Evolutionary conservation across 257 asterid genomes (phyloP).

Genomic region (Anisodus tanguticus): DNA sequence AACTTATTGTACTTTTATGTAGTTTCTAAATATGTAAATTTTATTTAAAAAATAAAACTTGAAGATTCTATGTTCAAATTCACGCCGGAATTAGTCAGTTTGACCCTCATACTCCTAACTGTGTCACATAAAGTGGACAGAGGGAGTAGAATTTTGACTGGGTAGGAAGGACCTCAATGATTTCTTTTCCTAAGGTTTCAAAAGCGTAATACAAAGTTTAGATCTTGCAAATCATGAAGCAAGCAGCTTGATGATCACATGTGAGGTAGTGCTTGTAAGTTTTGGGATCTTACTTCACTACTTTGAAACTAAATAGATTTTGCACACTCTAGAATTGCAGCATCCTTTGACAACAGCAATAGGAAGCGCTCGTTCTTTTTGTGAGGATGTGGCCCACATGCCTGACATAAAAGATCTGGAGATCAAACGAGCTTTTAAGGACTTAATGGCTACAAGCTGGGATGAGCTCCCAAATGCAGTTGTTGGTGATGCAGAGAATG

Average conservation of each 20-base stretch:
- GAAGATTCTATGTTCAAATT: no score
- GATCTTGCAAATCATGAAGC: neutral
- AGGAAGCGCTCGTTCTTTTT: constrained; percentile 64
- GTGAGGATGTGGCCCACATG: constrained; percentile 64
- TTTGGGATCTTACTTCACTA: constrained; percentile 18
- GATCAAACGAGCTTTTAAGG: constrained; percentile 73
- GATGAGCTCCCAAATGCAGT: constrained; percentile 75
- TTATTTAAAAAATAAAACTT: no score
- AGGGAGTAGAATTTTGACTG: neutral
- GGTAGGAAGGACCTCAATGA: neutral
- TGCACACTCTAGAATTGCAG: neutral
- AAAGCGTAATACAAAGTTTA: neutral
- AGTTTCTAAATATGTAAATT: no score
- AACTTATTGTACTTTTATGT: no score
- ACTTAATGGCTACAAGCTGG: constrained; percentile 87
- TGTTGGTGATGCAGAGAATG: constrained; percentile 61
- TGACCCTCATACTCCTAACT: no score
- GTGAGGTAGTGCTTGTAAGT: neutral
- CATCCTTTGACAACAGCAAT: constrained; percentile 22
- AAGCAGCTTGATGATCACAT: neutral
- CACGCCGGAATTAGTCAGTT: no score
- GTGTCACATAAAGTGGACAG: no score
- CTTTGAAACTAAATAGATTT: neutral
- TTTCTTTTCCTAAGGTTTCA: neutral
- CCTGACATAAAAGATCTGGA: constrained; percentile 72